These are phyloP conservation scores for Inga oerstediana DNA, from an alignment of 306 rosid species.

Conservation along the genomic window DNA sequence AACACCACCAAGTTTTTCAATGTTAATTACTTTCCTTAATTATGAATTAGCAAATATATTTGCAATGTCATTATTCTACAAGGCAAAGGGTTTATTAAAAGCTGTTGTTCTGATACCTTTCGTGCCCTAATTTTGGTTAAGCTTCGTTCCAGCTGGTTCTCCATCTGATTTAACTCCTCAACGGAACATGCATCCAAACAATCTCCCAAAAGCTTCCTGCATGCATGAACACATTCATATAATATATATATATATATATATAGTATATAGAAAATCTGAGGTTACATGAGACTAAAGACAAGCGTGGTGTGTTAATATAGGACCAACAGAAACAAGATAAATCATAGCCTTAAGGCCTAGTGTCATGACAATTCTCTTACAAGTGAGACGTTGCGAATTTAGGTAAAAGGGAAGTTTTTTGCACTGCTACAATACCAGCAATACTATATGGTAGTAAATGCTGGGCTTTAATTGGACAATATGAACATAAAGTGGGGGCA, in stretches of 20 bases:
- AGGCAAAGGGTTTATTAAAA: not conserved
- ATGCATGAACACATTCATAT: not conserved
- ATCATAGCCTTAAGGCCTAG: not conserved
- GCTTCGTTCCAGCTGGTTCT: constrained; percentile 76
- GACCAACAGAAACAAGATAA: not conserved
- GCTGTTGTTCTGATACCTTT: not conserved
- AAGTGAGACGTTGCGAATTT: too few relatives aligned
- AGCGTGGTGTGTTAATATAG: not conserved
- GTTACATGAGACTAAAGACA: not conserved
- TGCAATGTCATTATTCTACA: not conserved
- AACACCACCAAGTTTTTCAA: constrained; percentile 25
- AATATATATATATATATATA: not conserved
- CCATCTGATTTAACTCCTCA: constrained; percentile 65
- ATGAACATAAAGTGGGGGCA: too few relatives aligned
- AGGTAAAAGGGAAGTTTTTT: too few relatives aligned
- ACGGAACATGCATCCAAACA: constrained; percentile 60
- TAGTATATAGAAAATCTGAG: not conserved
- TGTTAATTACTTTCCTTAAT: constrained; percentile 15
- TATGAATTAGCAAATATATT: not conserved
- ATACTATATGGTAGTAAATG: too few relatives aligned
- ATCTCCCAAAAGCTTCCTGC: constrained; percentile 81
- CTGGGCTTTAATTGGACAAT: too few relatives aligned
- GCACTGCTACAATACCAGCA: too few relatives aligned
- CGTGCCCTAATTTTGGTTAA: constrained; percentile 72
- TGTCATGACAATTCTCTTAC: too few relatives aligned